Evolutionary conservation across 2,329 filamentous ascomycete genomes (phyloP).

Genomic region (Pyricularia sp.): DNA sequence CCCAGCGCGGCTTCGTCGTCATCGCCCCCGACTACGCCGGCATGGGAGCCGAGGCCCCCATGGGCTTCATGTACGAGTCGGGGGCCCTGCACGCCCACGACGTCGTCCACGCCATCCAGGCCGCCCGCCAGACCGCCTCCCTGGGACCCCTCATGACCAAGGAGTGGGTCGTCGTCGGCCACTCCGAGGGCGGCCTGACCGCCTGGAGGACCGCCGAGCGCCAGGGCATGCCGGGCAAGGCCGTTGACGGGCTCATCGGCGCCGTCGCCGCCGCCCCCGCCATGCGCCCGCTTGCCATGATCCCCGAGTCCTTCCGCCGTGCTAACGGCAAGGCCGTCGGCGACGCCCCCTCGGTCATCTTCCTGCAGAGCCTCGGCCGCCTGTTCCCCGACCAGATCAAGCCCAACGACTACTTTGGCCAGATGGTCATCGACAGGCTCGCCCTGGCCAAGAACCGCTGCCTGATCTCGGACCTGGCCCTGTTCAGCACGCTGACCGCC

Average conservation of each 20-base stretch:
- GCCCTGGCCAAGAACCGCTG: slow-evolving; percentile 9
- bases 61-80: slow-evolving; percentile 13
- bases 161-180: slow-evolving; percentile 14
- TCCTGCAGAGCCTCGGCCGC: slow-evolving; percentile 10
- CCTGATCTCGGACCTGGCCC: slow-evolving; percentile 8
- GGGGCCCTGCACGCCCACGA: slow-evolving; percentile 13
- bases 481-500: slow-evolving; percentile 7
- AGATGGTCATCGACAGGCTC: slow-evolving; percentile 8
- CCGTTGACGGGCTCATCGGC: slow-evolving; percentile 8
- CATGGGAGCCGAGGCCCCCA: slow-evolving; percentile 11
- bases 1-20: slow-evolving; percentile 7
- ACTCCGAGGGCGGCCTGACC: slow-evolving; percentile 16
- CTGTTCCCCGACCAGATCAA: slow-evolving; percentile 9
- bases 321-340: slow-evolving; percentile 4
- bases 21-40: slow-evolving; percentile 9
- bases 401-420: slow-evolving; percentile 7
- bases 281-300: slow-evolving; percentile 7
- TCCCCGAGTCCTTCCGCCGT: slow-evolving; percentile 8
- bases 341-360: slow-evolving; percentile 8
- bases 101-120: slow-evolving; percentile 9
- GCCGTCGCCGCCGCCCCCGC: slow-evolving; percentile 9
- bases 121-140: slow-evolving; percentile 8
- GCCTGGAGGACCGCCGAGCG: slow-evolving; percentile 16
- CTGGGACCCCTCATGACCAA: slow-evolving; percentile 5
- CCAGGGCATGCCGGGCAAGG: slow-evolving; percentile 9